Base-by-base conservation (phyloP, 2,329 filamentous ascomycete species). In the Ascochyta clinopodiicola region DNA sequence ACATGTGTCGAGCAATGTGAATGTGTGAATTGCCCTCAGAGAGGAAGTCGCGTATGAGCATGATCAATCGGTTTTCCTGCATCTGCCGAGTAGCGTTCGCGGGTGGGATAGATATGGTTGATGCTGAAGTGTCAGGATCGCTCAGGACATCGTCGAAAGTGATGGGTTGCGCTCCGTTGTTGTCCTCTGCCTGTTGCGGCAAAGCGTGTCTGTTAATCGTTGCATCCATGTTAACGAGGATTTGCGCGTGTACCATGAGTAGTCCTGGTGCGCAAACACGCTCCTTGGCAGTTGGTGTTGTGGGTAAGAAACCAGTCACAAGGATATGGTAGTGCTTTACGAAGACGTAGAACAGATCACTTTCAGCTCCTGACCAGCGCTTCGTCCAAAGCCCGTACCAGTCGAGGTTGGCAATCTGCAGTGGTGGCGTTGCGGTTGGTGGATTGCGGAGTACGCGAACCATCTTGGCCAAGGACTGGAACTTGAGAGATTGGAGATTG, bases 281-380 rank as follows among this genome's bases (percentile, higher is more conserved):
- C 59, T 86, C 83, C n/a, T 76, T 75, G 50, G 81, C 79, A 43
- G 82, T 80, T 7, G 82, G 77, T 29, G 81, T 80, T 7, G 63
- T 54, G 1, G 72, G 79, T 8, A 80, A 68, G 61, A 78, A 82
- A 56, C 95, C 90, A 36, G 90, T 86, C 4, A 88, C 83, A 3
- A 97, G 80, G 19, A 94, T 83, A 73, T 94, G 90, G 66, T 90
- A 96, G 71, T 95, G 88, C 75, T 96, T 96, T 77, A 88, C 86
- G 69, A 97, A 97, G 39, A 96, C 89, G 77, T 94, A 96, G 71
- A 96, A 91, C 31, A 97, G 80, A 69, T 96, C 93, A 4, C 90
- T 96, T 66, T 96, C 92, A 2, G 87, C 86, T 13, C 93, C 93
- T 58, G 86, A 88, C 93, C 93, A 97, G 57, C 92, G 86, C 35